Conservation (phyloP, 306 rosid species). For the Ziziphus jujuba region DNA sequence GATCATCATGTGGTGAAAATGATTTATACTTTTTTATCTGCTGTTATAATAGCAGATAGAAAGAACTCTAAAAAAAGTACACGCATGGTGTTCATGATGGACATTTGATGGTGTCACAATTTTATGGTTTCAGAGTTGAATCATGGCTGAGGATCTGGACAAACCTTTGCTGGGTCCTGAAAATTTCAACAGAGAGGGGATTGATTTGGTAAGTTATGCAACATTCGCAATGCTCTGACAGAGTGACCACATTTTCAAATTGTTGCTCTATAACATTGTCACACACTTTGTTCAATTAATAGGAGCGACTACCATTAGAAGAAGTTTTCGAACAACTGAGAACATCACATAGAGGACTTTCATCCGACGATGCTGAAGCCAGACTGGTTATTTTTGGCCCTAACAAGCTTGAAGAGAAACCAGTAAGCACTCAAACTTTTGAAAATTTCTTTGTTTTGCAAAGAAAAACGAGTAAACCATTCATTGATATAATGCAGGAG, state of each 20-base stretch:
- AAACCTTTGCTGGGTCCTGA: slow-evolving; percentile 77
- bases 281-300: slow-evolving; percentile 15
- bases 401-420: slow-evolving; percentile 77
- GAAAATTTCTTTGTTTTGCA: not conserved
- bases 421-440: slow-evolving; percentile 38
- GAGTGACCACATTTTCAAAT: slow-evolving; percentile 23
- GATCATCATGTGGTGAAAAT: too few species aligned
- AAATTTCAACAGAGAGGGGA: slow-evolving; percentile 66
- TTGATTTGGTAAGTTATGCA: slow-evolving; percentile 63
- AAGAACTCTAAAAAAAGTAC: not conserved
- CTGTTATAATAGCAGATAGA: too few species aligned
- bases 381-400: slow-evolving; percentile 66
- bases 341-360: slow-evolving; percentile 69
- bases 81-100: not conserved
- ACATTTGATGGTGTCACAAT: not conserved
- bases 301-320: slow-evolving; percentile 77
- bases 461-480: not conserved
- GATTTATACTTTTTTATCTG: not conserved
- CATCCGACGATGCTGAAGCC: slow-evolving; percentile 74
- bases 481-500: slow-evolving; percentile 51
- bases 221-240: not conserved
- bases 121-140: slow-evolving; percentile 27
- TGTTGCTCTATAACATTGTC: slow-evolving; percentile 8
- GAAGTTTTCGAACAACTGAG: slow-evolving; percentile 74
- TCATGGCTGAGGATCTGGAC: slow-evolving; percentile 71